A percentile compares a stretch with the other conserved stretches of the same genome.
These are phyloP conservation scores for Saksenaea vasiformis DNA, from an alignment of 371 early-diverging fungal genomes.

Conservation along the genomic window DNA sequence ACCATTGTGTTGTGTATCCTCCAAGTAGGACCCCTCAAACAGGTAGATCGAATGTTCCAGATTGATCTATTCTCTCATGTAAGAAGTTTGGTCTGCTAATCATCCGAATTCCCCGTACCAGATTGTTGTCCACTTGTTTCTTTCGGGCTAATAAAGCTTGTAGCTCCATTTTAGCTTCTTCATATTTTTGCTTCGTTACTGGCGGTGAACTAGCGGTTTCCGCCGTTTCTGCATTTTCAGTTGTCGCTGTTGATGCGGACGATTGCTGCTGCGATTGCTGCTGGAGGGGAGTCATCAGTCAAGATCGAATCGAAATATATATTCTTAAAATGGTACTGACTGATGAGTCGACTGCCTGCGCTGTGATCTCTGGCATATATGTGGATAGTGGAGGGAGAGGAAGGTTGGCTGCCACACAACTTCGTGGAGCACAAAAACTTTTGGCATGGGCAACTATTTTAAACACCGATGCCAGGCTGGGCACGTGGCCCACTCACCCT, in stretches of 20 bases:
- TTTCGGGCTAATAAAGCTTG: slow-evolving; percentile 59
- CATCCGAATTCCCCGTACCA: slow-evolving; percentile 41
- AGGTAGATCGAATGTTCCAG: slow-evolving; percentile 78
- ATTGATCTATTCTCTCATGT: slow-evolving; percentile 31
- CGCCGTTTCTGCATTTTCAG: slow-evolving; percentile 10
- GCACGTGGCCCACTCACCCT: too few species aligned
- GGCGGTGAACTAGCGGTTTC: slow-evolving; percentile 32
- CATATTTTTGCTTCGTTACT: slow-evolving; percentile 60
- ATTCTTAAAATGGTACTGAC: slow-evolving; percentile 3
- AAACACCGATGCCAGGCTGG: too few species aligned
- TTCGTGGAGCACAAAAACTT: too few species aligned
- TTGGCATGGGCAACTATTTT: too few species aligned
- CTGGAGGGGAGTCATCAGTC: neutral
- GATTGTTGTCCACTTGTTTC: slow-evolving; percentile 62
- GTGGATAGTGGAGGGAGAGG: neutral
- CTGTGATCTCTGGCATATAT: slow-evolving; percentile 2
- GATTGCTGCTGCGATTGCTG: neutral
- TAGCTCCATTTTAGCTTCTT: slow-evolving; percentile 61
- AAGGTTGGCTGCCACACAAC: too few species aligned
- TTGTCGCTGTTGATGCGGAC: neutral
- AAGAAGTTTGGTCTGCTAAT: neutral
- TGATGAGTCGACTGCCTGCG: neutral
- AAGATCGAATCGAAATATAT: neutral
- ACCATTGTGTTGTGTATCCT: slow-evolving; percentile 79
- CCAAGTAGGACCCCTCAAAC: slow-evolving; percentile 81